Percentiles rank a stretch among this genome's conserved stretches.
Evolutionary conservation across 78 protist species (phyloP).

Genomic region (Paulinella micropora): DNA sequence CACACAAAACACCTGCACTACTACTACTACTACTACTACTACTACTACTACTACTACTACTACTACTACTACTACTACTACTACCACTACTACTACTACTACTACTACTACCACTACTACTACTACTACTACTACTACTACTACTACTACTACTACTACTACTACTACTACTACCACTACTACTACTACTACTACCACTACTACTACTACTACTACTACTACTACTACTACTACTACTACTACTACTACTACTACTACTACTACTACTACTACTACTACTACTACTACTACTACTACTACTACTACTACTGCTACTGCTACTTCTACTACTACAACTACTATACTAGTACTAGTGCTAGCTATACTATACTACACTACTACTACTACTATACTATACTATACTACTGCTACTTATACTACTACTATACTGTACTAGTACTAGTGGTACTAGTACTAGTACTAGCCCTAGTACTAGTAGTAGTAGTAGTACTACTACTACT

Average conservation of each 20-base stretch:
- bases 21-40: background rate
- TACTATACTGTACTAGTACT: too few species aligned
- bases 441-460: too few species aligned
- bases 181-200: background rate
- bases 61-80: background rate
- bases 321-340: too few species aligned
- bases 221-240: background rate
- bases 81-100: background rate
- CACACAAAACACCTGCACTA: too few species aligned
- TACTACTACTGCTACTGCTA: background rate
- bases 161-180: background rate
- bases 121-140: background rate
- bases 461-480: too few species aligned
- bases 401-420: too few species aligned
- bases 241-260: too few species aligned
- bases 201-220: background rate
- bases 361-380: too few species aligned
- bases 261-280: background rate
- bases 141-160: background rate
- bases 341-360: too few species aligned
- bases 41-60: background rate
- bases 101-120: background rate
- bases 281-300: background rate
- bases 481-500: background rate
- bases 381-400: too few species aligned